Evolutionary conservation across 2,329 filamentous ascomycete genomes (phyloP).

Genomic region (Alternaria consortialis): DNA sequence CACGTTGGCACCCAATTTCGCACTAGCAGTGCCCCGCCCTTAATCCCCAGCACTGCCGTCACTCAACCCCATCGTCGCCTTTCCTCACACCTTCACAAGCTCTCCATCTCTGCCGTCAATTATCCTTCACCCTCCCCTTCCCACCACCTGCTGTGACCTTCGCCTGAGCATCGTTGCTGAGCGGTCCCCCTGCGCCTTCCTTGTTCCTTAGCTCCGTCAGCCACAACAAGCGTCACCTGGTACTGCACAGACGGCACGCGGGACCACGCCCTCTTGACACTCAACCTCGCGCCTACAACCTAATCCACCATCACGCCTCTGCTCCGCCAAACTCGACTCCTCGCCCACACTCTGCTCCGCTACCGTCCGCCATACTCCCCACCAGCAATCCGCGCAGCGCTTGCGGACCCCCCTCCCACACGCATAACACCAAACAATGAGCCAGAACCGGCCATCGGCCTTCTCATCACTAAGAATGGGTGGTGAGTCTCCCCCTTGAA

Average conservation of each 20-base stretch:
- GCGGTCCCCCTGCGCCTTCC: conserved; percentile 30
- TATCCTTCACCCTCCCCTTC: conserved; percentile 24
- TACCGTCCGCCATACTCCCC: conserved; percentile 53
- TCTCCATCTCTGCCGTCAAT: conserved; percentile 33
- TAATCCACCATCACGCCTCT: conserved; percentile 66
- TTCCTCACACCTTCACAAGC: conserved; percentile 31
- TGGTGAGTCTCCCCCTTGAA: conserved; percentile 70
- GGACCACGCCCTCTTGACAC: conserved; percentile 34
- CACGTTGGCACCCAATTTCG: conserved; percentile 24
- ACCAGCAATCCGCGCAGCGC: conserved; percentile 50
- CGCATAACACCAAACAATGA: conserved; percentile 67
- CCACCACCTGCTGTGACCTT: conserved; percentile 12
- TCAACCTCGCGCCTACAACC: conserved; percentile 28
- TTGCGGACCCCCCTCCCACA: conserved; percentile 38
- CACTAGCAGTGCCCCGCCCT: conserved; percentile 33
- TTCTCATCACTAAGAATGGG: conserved; percentile 94
- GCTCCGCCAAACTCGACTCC: conserved; percentile 47
- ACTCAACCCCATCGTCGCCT: conserved; percentile 33
- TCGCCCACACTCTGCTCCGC: conserved; percentile 58
- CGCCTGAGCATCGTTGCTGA: conserved; percentile 25
- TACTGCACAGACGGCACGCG: conserved; percentile 32
- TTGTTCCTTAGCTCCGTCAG: conserved; percentile 26
- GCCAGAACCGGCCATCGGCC: conserved; percentile 88
- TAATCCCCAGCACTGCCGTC: conserved; percentile 35
- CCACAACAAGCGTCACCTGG: conserved; percentile 32